Conservation (phyloP, 441 rosid genomes). For the Adansonia rubrostipa region DNA sequence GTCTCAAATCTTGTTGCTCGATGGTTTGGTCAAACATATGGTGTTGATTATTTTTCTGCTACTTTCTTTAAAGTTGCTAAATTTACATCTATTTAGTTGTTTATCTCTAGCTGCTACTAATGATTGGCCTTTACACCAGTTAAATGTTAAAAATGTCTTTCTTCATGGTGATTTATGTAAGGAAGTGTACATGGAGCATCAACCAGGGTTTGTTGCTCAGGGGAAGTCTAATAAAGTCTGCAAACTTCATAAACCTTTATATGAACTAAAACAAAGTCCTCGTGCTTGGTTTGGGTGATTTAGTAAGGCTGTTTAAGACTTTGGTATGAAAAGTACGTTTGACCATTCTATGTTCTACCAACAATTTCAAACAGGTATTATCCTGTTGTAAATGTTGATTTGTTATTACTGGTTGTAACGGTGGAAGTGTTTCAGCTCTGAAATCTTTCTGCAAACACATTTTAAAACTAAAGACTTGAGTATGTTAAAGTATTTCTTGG, state of each 20-base stretch:
- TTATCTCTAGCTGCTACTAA: background rate
- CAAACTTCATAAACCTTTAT: background rate
- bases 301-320: background rate
- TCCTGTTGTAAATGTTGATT: background rate
- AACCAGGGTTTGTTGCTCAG: background rate
- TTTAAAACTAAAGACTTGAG: background rate
- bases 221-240: background rate
- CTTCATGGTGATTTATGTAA: background rate
- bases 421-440: too few species aligned
- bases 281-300: background rate
- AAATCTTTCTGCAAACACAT: background rate
- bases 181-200: background rate
- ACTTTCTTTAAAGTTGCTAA: background rate
- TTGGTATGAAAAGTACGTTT: background rate
- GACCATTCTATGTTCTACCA: background rate
- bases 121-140: background rate
- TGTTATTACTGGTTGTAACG: background rate
- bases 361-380: background rate
- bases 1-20: background rate
- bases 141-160: background rate
- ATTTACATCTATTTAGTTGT: background rate
- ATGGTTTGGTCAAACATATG: background rate
- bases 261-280: background rate
- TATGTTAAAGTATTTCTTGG: too few species aligned
- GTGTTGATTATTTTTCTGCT: background rate